Evolutionary conservation across 1,284 basidiomycete species (phyloP), one percentile per base, ranked within the genome.

Genomic region (Cystobasidium slooffiae): DNA sequence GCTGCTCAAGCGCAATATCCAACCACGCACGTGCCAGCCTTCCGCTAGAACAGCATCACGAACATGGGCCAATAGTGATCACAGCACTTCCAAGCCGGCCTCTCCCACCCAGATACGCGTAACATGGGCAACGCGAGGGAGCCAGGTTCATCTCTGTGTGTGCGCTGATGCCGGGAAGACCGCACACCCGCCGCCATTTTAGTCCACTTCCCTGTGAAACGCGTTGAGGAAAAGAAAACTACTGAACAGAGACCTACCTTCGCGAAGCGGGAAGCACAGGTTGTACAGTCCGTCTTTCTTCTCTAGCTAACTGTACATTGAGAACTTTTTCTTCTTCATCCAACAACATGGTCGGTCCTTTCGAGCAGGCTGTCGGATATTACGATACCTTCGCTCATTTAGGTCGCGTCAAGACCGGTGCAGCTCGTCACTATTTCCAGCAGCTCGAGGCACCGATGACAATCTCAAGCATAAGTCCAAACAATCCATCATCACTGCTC

Each of bases 211-310:
- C 14, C 6, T 43, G 6, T 31, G 31, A 31, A 59, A 59, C 56
- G 56, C 56, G 37, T 59, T 59, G 56, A 59, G 56, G 56, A 41
- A n/a, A 53, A 3, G 37, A n/a, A 43, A n/a, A n/a, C 56, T 41
- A 41, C n/a, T 31, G 31, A 31, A 5, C 31, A 31, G 31, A 31
- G 31, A 31, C 31, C 31, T 31, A 31, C 2, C 31, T 31, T 31
- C 5, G 31, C 31, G 31, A 31, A 31, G 31, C 31, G 31, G 31
- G 31, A 31, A 31, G 31, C 31, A 31, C 31, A 31, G 31, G 31
- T 31, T 31, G 31, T 31, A 31, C 31, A 31, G 31, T 31, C 14
- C 9, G 1, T n/a, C n/a, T 16, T 53, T 14, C 14, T 41, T 22
- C 43, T 12, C 24, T 18, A 4, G 51, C 10, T 31, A 24, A 22